phyloP scores from a whole-genome alignment of 768 basidiomycete genomes.

The Phanerochaete carnosa region DNA sequence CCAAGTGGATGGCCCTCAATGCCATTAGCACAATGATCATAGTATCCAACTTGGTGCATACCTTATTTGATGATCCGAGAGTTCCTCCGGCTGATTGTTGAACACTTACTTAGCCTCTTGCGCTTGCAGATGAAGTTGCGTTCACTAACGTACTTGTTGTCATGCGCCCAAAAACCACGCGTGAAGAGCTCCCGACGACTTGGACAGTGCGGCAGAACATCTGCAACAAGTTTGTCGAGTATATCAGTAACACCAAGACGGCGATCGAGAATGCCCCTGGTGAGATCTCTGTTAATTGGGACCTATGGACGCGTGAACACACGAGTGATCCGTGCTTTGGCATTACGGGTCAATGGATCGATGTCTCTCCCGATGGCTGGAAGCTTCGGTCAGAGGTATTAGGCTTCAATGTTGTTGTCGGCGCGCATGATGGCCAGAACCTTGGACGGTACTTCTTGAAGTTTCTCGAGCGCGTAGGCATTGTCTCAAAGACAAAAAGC shows the following conservation, averaged over 20 bases:
- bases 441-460: background rate
- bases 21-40: background rate
- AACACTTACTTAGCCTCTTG: background rate
- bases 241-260: no score
- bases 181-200: no score
- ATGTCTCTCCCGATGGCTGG: background rate
- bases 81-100: background rate
- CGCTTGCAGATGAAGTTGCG: background rate
- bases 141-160: no score
- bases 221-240: no score
- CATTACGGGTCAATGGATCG: no score
- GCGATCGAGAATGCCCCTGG: background rate
- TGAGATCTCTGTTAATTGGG: background rate
- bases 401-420: background rate
- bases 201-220: no score
- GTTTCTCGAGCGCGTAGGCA: slow-evolving; percentile 14
- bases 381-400: background rate
- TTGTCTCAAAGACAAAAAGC: slow-evolving; percentile 27
- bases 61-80: background rate
- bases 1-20: background rate
- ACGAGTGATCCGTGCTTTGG: background rate
- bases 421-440: background rate
- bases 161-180: no score
- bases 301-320: background rate
- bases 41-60: background rate